Evolutionary conservation across 2,329 filamentous ascomycete species (phyloP), one percentile per base, ranked within the genome.

Genomic region (Ascochyta koolunga): DNA sequence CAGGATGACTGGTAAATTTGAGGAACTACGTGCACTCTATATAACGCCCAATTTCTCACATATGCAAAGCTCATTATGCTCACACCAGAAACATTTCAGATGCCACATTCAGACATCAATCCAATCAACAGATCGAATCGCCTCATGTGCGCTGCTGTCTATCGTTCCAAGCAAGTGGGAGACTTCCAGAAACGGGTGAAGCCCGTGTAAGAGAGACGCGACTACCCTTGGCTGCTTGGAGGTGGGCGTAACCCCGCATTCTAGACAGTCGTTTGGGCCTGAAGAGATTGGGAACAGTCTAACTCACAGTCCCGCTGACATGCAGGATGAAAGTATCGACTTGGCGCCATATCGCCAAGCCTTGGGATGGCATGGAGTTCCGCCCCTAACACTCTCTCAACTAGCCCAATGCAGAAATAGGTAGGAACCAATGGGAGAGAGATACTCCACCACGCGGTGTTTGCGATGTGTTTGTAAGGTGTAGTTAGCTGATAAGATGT

Each of bases 301-400:
- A 31, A 57, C 54, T 24, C 49, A 49, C 29, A 44, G 27, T 42
- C 62, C 59, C 59, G 54, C 60, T 56, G 59, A 52, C 42, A 25
- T 47, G 46, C 16, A 43, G 52, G 42, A 56, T 44, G 46, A 25
- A 49, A 51, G 53, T 50, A 50, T 49, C 19, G 21, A 37, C 62
- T 65, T 62, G 62, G 60, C 60, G 59, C 56, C 60, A 45, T 37
- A 54, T 51, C 45, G 59, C 58, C 53, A 53, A 53, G 50, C 29
- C 37, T 25, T 25, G 52, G 56, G 41, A 19, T 43, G 51, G 47
- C 40, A 40, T 38, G 54, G 55, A 44, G 27, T 46, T 63, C 62
- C 62, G 60, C 60, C 53, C 56, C 61, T 18, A 52, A 43, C 44
- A 49, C 11, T 32, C 54, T 60, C 32, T 46, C 50, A 52, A 45